Conservation (phyloP, 2,329 filamentous ascomycete genomes). For the Ilyonectria destructans region DNA sequence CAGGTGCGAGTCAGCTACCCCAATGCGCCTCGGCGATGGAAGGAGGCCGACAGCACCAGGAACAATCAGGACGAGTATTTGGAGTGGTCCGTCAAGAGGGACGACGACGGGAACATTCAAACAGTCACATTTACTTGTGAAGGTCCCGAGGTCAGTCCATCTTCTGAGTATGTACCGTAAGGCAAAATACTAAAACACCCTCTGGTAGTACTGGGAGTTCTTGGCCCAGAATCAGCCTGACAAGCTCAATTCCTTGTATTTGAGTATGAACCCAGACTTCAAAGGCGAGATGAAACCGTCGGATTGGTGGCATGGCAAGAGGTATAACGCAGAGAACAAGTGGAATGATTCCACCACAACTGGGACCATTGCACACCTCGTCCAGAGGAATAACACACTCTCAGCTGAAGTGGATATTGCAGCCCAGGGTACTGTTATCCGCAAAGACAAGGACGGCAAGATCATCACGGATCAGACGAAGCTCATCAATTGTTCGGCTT, state of each 20-base stretch:
- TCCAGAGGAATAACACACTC: constrained; percentile 29
- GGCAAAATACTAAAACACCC: background rate
- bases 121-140: constrained; percentile 26
- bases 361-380: constrained; percentile 26
- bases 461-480: constrained; percentile 17
- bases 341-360: constrained; percentile 4
- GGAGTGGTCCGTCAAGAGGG: constrained; percentile 26
- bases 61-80: constrained; percentile 27
- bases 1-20: background rate
- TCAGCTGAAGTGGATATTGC: constrained; percentile 28
- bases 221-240: background rate
- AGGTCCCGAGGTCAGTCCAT: constrained; percentile 17
- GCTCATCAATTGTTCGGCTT: constrained; percentile 24
- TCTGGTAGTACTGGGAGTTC: constrained; percentile 25
- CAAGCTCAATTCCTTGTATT: constrained; percentile 12
- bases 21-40: constrained; percentile 11
- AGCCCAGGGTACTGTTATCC: constrained; percentile 27
- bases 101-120: constrained; percentile 11
- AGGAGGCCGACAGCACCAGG: constrained; percentile 18
- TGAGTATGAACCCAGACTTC: constrained; percentile 4
- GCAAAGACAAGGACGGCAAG: constrained; percentile 14
- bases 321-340: constrained; percentile 1
- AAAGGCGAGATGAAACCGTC: background rate
- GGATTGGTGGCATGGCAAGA: background rate
- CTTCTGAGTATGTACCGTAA: background rate